Evolutionary conservation across 2,329 filamentous ascomycete genomes (phyloP).

Genomic region (Didymella glomerata): DNA sequence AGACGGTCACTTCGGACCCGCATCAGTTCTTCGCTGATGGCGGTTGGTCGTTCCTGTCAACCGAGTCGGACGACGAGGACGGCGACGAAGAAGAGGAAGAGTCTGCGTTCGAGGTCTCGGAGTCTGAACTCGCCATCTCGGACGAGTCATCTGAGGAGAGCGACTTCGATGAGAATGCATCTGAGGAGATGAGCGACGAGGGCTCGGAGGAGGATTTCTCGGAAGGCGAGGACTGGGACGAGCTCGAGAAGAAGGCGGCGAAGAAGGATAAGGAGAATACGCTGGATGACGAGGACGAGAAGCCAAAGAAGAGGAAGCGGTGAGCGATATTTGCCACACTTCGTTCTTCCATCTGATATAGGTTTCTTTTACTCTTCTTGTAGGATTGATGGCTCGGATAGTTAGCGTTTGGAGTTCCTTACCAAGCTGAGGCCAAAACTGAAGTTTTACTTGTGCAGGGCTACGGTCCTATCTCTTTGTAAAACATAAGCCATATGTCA

Average conservation of each 20-base stretch:
- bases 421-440: background rate
- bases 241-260: constrained; percentile 85
- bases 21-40: constrained; percentile 96
- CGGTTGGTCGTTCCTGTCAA: constrained; percentile 91
- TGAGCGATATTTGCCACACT: background rate
- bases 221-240: constrained; percentile 88
- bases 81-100: constrained; percentile 83
- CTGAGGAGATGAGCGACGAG: constrained; percentile 78
- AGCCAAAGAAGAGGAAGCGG: constrained; percentile 75
- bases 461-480: background rate
- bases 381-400: constrained; percentile 7
- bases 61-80: constrained; percentile 85
- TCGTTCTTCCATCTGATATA: background rate
- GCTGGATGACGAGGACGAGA: constrained; percentile 62
- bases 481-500: background rate
- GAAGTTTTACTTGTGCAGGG: background rate
- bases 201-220: constrained; percentile 62
- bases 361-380: constrained; percentile 16
- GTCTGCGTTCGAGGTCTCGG: constrained; percentile 88
- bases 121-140: constrained; percentile 75
- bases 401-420: constrained; percentile 14
- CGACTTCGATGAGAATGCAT: constrained; percentile 91
- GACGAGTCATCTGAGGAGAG: constrained; percentile 87
- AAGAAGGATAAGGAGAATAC: constrained; percentile 67
- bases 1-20: constrained; percentile 92